These are phyloP conservation scores for Parietaria judaica DNA, from an alignment of 306 rosid genomes.

Conservation along the genomic window DNA sequence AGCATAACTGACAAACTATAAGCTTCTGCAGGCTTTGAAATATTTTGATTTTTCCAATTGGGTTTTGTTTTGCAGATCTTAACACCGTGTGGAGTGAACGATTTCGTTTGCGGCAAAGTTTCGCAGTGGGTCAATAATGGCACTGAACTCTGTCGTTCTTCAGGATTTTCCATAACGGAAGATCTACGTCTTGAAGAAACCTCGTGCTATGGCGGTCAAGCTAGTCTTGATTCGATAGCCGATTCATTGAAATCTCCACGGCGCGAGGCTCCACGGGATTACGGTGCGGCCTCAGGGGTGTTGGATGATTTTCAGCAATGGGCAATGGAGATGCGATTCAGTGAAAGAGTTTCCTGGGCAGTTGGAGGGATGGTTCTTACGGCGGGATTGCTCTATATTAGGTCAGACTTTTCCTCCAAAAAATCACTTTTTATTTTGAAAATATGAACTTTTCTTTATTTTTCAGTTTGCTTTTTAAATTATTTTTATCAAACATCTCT, in stretches of 20 bases:
- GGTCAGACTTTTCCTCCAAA: constrained; percentile 34
- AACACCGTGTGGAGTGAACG: constrained; percentile 92
- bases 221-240: constrained; percentile 64
- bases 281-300: constrained; percentile 22
- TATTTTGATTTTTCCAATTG: constrained; percentile 17
- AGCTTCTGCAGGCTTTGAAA: constrained; percentile 10
- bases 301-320: constrained; percentile 54
- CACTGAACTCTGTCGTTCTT: constrained; percentile 78
- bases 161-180: constrained; percentile 71
- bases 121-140: constrained; percentile 89
- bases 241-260: constrained; percentile 68
- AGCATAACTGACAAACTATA: background rate
- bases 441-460: background rate
- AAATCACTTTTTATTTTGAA: background rate
- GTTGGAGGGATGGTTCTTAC: constrained; percentile 92
- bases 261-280: constrained; percentile 27
- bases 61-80: constrained; percentile 52
- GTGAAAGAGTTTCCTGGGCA: constrained; percentile 83
- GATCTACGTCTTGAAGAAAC: constrained; percentile 27
- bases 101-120: constrained; percentile 95
- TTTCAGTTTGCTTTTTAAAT: background rate
- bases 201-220: constrained; percentile 71
- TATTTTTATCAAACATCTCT: background rate
- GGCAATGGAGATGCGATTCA: constrained; percentile 50
- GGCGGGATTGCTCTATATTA: constrained; percentile 63